A percentile compares a stretch with the other conserved stretches of the same genome.
phyloP scores from a whole-genome alignment of 108 stramenopile species.

The Mediolabrus comicus region DNA sequence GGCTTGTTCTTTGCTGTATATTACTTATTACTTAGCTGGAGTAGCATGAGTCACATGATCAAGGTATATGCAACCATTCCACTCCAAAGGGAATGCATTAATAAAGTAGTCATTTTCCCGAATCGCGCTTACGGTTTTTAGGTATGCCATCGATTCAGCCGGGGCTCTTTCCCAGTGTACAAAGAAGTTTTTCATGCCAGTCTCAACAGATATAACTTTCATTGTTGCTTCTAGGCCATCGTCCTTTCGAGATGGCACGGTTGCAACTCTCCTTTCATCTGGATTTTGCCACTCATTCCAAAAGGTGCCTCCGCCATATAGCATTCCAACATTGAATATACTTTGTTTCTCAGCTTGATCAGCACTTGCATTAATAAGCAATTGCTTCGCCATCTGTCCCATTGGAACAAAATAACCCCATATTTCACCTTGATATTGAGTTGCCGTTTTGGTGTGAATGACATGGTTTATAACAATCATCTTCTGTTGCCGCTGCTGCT shows the following conservation, averaged over 20 bases:
- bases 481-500: background rate
- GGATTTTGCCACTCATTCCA: slow-evolving; percentile 12
- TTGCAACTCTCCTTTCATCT: background rate
- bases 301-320: slow-evolving; percentile 10
- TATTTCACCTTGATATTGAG: slow-evolving; percentile 9
- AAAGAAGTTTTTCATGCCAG: slow-evolving; percentile 8
- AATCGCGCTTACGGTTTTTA: background rate
- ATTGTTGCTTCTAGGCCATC: slow-evolving; percentile 9
- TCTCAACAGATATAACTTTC: background rate
- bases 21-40: background rate
- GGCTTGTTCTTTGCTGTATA: too few relatives aligned
- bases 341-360: background rate
- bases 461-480: slow-evolving; percentile 9
- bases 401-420: slow-evolving; percentile 12
- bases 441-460: slow-evolving; percentile 20
- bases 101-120: slow-evolving; percentile 21
- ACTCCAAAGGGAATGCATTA: background rate
- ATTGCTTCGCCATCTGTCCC: slow-evolving; percentile 11
- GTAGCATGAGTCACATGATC: slow-evolving; percentile 4
- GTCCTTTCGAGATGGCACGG: slow-evolving; percentile 4
- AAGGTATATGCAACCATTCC: slow-evolving; percentile 20
- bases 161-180: slow-evolving; percentile 11
- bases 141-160: background rate
- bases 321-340: slow-evolving; percentile 7
- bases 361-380: background rate